phyloP scores from a whole-genome alignment of 805 yeast genomes.

The Candida loeiensis region DNA sequence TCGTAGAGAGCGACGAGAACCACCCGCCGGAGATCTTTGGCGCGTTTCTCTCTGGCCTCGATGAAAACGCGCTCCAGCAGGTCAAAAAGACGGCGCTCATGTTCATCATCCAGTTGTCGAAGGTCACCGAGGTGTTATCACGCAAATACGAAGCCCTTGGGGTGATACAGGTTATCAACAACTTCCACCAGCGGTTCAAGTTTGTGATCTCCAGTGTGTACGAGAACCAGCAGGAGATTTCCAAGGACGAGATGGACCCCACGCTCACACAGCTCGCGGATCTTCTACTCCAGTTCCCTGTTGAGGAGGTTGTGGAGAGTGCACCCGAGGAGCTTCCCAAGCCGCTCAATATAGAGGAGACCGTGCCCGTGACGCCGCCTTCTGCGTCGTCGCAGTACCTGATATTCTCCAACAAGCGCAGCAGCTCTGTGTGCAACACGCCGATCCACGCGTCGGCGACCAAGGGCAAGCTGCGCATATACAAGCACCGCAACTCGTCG shows the following conservation, averaged over 20 bases:
- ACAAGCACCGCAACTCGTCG: constrained; percentile 7
- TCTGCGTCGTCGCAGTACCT: constrained; percentile 40
- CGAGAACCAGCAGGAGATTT: constrained; percentile 20
- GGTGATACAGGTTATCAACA: constrained; percentile 46
- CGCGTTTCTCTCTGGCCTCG: constrained; percentile 49
- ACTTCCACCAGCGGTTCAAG: constrained; percentile 19
- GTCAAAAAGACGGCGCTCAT: constrained; percentile 42
- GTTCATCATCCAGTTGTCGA: constrained; percentile 40
- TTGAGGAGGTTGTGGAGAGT: constrained; percentile 9
- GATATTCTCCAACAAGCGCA: constrained; percentile 30
- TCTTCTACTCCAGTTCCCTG: constrained; percentile 24
- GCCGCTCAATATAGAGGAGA: background rate
- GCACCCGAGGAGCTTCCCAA: no score
- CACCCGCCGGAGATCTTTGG: constrained; percentile 39
- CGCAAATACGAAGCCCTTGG: constrained; percentile 52
- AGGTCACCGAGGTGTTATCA: constrained; percentile 49
- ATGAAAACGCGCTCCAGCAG: constrained; percentile 36
- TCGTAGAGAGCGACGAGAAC: constrained; percentile 39
- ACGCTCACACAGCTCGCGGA: constrained; percentile 24
- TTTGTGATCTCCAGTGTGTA: constrained; percentile 20
- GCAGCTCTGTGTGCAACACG: constrained; percentile 19
- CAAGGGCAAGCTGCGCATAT: constrained; percentile 12
- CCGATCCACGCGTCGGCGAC: constrained; percentile 18
- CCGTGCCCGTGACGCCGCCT: constrained; percentile 37
- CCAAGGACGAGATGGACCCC: constrained; percentile 14